phyloP scores from a whole-genome alignment of 176 grass and related monocot genomes.

The maize (Zea mays) region DNA sequence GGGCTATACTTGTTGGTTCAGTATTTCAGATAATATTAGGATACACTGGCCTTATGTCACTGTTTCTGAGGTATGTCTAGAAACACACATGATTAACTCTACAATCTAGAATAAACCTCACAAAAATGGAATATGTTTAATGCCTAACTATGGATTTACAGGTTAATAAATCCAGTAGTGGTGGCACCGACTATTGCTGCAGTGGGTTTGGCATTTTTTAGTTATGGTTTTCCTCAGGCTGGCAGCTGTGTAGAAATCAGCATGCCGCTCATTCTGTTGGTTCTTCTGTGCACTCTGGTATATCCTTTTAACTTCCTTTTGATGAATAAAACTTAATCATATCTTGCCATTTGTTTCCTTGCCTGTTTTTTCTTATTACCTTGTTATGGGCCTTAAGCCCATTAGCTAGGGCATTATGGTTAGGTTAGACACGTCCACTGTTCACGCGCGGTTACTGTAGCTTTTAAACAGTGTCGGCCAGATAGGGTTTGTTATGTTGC shows the following conservation, averaged over 20 bases:
- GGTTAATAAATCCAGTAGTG: conserved; percentile 95
- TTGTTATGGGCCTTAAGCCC: no score
- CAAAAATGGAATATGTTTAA: conserved; percentile 21
- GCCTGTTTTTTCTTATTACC: conserved; percentile 1
- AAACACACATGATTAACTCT: conserved; percentile 9
- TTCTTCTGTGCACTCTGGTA: conserved; percentile 98
- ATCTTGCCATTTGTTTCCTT: conserved; percentile 30
- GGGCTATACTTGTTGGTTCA: conserved; percentile 93
- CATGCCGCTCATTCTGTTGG: conserved; percentile 79
- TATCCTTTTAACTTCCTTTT: conserved; percentile 18
- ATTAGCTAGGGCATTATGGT: no score
- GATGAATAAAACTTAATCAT: background rate
- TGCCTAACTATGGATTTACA: conserved; percentile 32
- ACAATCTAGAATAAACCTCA: conserved; percentile 17
- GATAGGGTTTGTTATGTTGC: no score
- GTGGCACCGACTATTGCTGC: conserved; percentile 91
- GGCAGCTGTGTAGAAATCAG: conserved; percentile 92
- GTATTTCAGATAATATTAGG: conserved; percentile 94
- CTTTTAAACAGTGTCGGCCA: no score
- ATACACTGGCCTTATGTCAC: conserved; percentile 96
- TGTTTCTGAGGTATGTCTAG: conserved; percentile 79
- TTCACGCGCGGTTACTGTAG: no score
- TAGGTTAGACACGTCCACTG: no score
- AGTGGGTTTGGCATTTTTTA: conserved; percentile 88
- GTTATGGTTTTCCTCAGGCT: conserved; percentile 98